These are phyloP conservation scores for Globisporangium sylvaticum DNA, from an alignment of 352 stramenopile species.

Conservation along the genomic window DNA sequence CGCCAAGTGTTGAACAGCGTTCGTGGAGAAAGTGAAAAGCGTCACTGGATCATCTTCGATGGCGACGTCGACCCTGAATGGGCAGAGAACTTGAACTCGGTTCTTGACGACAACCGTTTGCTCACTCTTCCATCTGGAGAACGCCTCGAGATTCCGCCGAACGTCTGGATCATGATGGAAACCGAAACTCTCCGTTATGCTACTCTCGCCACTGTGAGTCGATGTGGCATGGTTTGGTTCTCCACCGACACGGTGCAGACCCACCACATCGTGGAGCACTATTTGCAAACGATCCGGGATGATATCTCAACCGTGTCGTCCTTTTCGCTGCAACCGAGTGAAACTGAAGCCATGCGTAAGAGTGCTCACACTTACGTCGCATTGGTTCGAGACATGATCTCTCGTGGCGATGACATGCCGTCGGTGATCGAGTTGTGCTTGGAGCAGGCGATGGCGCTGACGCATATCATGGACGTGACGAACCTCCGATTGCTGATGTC, in stretches of 20 bases:
- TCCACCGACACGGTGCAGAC: constrained; percentile 94
- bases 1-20: constrained; percentile 97
- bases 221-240: constrained; percentile 99
- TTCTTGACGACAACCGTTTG: constrained; percentile 99
- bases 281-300: constrained; percentile 67
- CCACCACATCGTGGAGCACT: constrained; percentile 88
- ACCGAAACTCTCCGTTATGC: constrained; percentile 98
- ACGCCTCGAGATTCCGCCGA: constrained; percentile 95
- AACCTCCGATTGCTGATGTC: constrained; percentile 93
- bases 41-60: constrained; percentile 99
- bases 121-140: constrained; percentile 99
- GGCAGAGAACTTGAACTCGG: constrained; percentile 99
- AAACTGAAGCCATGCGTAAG: constrained; percentile 61
- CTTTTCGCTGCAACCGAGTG: constrained; percentile 62
- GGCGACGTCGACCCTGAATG: constrained; percentile 99
- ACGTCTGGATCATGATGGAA: constrained; percentile 99
- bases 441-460: constrained; percentile 88
- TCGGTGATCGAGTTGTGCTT: constrained; percentile 91
- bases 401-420: constrained; percentile 41
- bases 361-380: constrained; percentile 66
- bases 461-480: constrained; percentile 97
- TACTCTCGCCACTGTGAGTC: constrained; percentile 99
- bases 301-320: constrained; percentile 58
- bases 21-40: constrained; percentile 92
- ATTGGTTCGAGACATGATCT: constrained; percentile 54